Conservation (phyloP, 352 stramenopile genomes). For the Phytopythium montanum region DNA sequence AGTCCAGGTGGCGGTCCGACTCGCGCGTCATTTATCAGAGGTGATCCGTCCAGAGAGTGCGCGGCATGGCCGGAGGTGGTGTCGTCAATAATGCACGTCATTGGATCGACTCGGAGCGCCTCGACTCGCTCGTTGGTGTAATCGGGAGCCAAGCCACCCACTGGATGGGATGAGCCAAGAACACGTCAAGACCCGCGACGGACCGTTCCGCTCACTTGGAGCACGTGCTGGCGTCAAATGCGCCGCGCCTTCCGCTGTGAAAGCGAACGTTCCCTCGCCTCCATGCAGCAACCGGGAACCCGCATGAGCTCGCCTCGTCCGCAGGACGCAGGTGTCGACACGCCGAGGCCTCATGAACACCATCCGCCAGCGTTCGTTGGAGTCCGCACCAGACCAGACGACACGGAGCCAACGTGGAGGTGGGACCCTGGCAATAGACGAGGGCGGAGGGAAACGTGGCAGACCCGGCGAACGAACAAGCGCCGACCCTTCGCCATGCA, state of each 20-base stretch:
- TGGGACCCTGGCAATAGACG: constrained; percentile 1
- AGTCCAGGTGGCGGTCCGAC: background rate
- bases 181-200: background rate
- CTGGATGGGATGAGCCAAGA: background rate
- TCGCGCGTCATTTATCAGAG: background rate
- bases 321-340: constrained; percentile 1
- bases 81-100: background rate
- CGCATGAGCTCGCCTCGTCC: background rate
- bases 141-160: background rate
- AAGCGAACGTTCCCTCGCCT: background rate
- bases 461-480: background rate
- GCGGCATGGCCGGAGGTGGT: background rate
- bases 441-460: background rate
- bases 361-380: background rate
- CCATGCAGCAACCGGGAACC: background rate
- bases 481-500: background rate
- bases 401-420: background rate
- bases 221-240: background rate
- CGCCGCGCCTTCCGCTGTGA: background rate
- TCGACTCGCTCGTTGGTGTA: background rate
- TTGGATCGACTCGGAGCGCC: background rate
- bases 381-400: background rate
- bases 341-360: background rate
- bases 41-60: constrained; percentile 5
- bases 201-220: background rate